A percentile compares a stretch with the other conserved stretches of the same genome.
phyloP scores from a whole-genome alignment of 768 basidiomycete species.

The Boletus reticulatus region DNA sequence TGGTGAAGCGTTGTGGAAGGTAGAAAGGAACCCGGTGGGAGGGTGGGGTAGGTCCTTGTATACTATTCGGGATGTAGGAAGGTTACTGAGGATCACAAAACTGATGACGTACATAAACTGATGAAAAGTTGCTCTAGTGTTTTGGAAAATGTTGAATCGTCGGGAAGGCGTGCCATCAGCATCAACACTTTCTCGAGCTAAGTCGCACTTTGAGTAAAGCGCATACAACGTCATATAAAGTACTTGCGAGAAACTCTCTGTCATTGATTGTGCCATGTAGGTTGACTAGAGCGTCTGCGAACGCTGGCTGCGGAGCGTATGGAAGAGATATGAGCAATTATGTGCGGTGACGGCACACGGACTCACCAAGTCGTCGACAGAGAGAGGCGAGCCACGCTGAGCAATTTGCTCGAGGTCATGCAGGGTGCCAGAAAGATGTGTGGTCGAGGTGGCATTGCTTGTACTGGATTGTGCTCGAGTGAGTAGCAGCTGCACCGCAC shows the following conservation, averaged over 20 bases:
- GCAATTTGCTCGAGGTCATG: constrained; percentile 29
- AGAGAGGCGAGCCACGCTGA: constrained; percentile 26
- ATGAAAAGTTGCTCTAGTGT: constrained; percentile 52
- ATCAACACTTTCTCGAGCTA: constrained; percentile 64
- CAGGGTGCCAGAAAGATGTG: constrained; percentile 10
- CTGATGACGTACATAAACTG: constrained; percentile 50
- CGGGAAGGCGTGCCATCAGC: constrained; percentile 53
- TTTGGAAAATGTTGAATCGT: constrained; percentile 27
- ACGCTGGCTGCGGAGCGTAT: constrained; percentile 39
- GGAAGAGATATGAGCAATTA: background rate
- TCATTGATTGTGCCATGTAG: constrained; percentile 49
- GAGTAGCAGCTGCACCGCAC: constrained; percentile 13
- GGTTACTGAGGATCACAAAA: background rate
- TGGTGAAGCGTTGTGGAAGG: constrained; percentile 5
- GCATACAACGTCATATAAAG: background rate
- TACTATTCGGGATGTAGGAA: constrained; percentile 38
- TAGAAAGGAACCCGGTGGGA: constrained; percentile 50
- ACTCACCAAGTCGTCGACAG: constrained; percentile 29
- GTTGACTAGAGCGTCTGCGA: constrained; percentile 46
- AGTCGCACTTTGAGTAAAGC: constrained; percentile 3
- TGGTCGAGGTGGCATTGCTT: background rate
- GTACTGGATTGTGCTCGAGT: constrained; percentile 7
- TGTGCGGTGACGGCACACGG: background rate
- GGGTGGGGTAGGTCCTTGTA: constrained; percentile 83
- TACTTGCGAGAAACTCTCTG: constrained; percentile 55